Base-by-base conservation (phyloP, 2,329 filamentous ascomycete genomes). In the Paecilomyces sp. region DNA sequence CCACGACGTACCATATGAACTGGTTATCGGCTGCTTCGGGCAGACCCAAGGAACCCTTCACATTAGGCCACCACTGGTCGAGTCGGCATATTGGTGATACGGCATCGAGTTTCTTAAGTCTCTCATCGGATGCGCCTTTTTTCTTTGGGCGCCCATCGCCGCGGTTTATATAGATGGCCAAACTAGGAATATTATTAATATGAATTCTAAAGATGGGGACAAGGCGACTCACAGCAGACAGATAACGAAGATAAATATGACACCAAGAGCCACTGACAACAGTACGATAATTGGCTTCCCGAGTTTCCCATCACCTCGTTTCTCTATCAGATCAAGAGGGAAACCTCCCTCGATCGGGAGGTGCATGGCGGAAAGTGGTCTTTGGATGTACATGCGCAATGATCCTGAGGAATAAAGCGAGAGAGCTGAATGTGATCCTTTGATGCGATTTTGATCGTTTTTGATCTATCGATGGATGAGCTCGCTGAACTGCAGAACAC, bases 11-110 rank as follows among this genome's bases (percentile, higher is more conserved):
- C 73, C 73, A 76, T 31, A 72, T 66, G 64, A 75, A 75, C 56
- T 75, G 70, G 18, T 66, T 67, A 56, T 73, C 72, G 1, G 68
- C 66, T 24, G 64, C 70, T 51, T 75, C 72, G 2, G 72, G 67
- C 11, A 72, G 68, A 13, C 68, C 63, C 28, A 73, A 62, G 25
- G 70, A 70, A 8, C 68, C 67, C 56, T 74, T 74, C 1, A 70
- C 68, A 22, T 61, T 68, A 13, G 68, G 63, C 70, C 72, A 75
- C 73, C 73, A 76, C 55, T 75, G 66, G 54, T 74, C 72, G 15
- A 76, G 64, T 4, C 68, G 74, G 13, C 72, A 69, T 13, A 65
- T 71, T 5, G 73, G 73, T 50, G 71, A 72, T 4, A 74, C 71
- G 15, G 68, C 69, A 52, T 76, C 73, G 15, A 76, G 62, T 59